Conservation (phyloP, 2,329 filamentous ascomycete genomes). For the Fusarium sp. region DNA sequence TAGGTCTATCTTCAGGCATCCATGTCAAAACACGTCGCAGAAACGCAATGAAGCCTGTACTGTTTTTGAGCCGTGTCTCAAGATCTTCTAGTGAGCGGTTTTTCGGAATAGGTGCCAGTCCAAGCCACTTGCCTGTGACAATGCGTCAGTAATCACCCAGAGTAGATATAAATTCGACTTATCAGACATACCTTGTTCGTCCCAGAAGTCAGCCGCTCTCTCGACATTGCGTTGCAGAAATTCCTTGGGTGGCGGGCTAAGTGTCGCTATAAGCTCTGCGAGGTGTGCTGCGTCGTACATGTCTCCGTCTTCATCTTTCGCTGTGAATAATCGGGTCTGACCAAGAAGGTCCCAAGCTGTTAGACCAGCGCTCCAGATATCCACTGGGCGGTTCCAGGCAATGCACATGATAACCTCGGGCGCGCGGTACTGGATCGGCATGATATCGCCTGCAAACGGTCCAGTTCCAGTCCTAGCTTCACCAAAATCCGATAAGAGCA, state of each 20-base stretch:
- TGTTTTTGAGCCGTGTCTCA: slow-evolving; percentile 33
- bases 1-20: slow-evolving; percentile 35
- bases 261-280: slow-evolving; percentile 38
- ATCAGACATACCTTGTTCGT: slow-evolving; percentile 22
- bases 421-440: slow-evolving; percentile 42
- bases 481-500: slow-evolving; percentile 46
- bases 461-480: slow-evolving; percentile 41
- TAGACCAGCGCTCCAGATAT: slow-evolving; percentile 47
- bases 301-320: slow-evolving; percentile 31
- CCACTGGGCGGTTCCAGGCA: slow-evolving; percentile 41
- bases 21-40: slow-evolving; percentile 39
- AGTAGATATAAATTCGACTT: accelerated
- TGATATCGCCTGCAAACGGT: slow-evolving; percentile 45
- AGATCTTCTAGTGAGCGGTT: slow-evolving; percentile 31
- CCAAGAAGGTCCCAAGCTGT: slow-evolving; percentile 43
- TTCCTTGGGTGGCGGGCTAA: slow-evolving; percentile 35
- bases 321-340: slow-evolving; percentile 30
- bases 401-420: slow-evolving; percentile 40
- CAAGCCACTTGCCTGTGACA: slow-evolving; percentile 34
- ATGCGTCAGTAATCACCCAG: background rate
- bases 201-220: slow-evolving; percentile 36
- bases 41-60: slow-evolving; percentile 33
- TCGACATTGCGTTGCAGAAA: slow-evolving; percentile 24
- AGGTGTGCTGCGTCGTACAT: slow-evolving; percentile 40
- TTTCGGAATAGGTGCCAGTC: slow-evolving; percentile 33